Evolutionary conservation across 1,139 yeast species (phyloP), one percentile per base, ranked within the genome.

Genomic region (Pneumocystis jirovecii): DNA sequence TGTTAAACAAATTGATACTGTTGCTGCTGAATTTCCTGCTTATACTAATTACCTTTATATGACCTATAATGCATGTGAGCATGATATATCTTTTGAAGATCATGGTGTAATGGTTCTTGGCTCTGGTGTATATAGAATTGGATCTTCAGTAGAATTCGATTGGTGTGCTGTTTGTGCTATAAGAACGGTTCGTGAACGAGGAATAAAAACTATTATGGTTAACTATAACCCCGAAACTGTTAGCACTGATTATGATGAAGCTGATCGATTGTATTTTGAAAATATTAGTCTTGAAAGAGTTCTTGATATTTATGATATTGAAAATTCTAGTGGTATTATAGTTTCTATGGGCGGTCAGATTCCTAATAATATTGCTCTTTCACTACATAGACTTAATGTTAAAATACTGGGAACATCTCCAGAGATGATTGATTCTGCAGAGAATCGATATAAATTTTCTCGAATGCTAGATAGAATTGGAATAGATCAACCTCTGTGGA

Each of bases 331-430:
- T 25, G 98, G 98, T 80, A 97, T 93, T 69, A 86, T 93, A 70
- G 89, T 93, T 70, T 87, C 97, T 69, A 90, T 93, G 96, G 98
- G 98, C 82, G 98, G 98, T 75, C 98, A 95, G 80, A 89, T 96
- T 61, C 89, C 97, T 8, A 90, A 93, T 80, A 93, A 93, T 77
- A 93, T 93, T 80, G 98, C 98, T 44, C 82, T 93, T 76, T 85
- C 91, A 69, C 82, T 93, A 73, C 93, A 91, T 78, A 87, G 97
- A 78, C 96, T 91, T 79, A 89, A 89, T 74, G 97, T 90, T 72
- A 93, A 91, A 80, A 88, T 93, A 70, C 81, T 93, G 72, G 98
- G 98, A 78, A 93, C 98, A 64, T 87, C 96, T 60, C 98, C 98
- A 68, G 96, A 89, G 77, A 90, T 89, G 96, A 93, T 93, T 76